Evolutionary conservation across 2,329 filamentous ascomycete species (phyloP), one percentile per base, ranked within the genome.

Genomic region (Fusarium secorum): DNA sequence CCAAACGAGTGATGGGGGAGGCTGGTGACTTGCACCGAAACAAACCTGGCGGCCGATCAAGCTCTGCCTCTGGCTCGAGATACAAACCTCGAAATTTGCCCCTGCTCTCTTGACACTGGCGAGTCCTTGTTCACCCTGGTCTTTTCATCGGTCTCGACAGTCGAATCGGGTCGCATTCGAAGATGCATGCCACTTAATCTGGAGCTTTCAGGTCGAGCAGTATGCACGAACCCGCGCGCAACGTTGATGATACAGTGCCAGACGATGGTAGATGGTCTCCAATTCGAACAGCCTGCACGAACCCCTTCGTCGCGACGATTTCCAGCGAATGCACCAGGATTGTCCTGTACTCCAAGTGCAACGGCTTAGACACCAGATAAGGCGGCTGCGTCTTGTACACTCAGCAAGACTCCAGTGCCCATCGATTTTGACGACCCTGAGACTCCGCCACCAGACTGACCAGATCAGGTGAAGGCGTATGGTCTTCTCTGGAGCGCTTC

Each of bases 241-340:
- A 30, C 3, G 14, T 22, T 30, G 8, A 49, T 18, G 1, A 11
- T 18, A 18, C 22, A 32, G 15, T 35, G 22, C 4, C 17, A 2
- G n/a, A 15, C n/a, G 1, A 20, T 5, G n/a, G 4, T 8, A 35
- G 6, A 20, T 24, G 11, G 7, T 18, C 28, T n/a, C n/a, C 0
- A 35, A 35, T 20, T 20, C 18, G 2, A 3, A 20, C n/a, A 7
- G 13, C n/a, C 9, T 4, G 15, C 4, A 26, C 9, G 9, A 24
- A 8, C 18, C 11, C 15, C 1, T 11, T 14, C 11, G n/a, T 1
- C 45, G 10, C 3, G 17, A 10, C 8, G 5, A 18, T 11, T 15
- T 4, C 7, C 22, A 48, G 11, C 13, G 3, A 49, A 15, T 35
- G 2, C 9, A 51, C 3, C 13, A 5, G 20, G 15, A 3, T 4